Evolutionary conservation across 129 eudicot species (phyloP).

Genomic region (Chrysanthemum seticuspe): DNA sequence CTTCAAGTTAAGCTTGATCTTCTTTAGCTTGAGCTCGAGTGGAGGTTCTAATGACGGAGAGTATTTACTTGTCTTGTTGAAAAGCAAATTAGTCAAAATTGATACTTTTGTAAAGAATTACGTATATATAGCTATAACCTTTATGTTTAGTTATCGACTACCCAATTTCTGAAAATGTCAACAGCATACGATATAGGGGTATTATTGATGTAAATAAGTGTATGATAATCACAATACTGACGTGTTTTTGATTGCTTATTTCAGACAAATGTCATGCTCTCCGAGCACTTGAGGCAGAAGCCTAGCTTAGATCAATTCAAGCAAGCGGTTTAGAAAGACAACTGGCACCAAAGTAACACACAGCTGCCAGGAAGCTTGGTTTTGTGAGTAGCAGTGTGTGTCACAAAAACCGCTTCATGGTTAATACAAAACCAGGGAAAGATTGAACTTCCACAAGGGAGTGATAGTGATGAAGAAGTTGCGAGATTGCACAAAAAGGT

Average conservation of each 20-base stretch:
- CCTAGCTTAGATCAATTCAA: slow-evolving; percentile 51
- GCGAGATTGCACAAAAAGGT: slow-evolving; percentile 70
- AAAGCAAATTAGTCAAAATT: too few species aligned
- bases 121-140: too few species aligned
- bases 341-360: slow-evolving; percentile 49
- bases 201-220: neutral
- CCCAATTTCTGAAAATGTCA: neutral
- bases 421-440: slow-evolving; percentile 59
- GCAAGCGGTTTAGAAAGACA: slow-evolving; percentile 79
- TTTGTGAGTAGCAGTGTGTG: slow-evolving; percentile 83
- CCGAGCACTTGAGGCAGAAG: slow-evolving; percentile 65
- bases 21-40: too few species aligned
- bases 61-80: too few species aligned
- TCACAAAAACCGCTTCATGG: slow-evolving; percentile 32
- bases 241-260: neutral
- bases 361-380: slow-evolving; percentile 40
- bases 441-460: slow-evolving; percentile 86
- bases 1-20: too few species aligned
- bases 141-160: too few species aligned
- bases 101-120: too few species aligned
- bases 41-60: too few species aligned
- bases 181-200: neutral
- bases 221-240: neutral
- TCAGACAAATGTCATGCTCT: slow-evolving; percentile 85
- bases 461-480: slow-evolving; percentile 65